Base-by-base conservation (phyloP, 352 stramenopile species). In the Phytopythium boreale region DNA sequence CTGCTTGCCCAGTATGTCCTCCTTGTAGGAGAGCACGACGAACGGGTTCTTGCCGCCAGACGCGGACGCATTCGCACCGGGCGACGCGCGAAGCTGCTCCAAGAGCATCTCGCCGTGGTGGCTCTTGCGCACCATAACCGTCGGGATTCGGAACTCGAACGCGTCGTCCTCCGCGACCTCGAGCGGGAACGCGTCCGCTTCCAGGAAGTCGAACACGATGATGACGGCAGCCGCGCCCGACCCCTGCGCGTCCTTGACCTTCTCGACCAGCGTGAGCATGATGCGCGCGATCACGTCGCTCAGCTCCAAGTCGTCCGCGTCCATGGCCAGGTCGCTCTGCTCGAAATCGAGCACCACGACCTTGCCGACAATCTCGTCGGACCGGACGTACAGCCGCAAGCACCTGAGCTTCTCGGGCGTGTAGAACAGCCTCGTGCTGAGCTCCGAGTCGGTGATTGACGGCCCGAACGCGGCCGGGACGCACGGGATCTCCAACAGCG, bases 261-360 rank as follows among this genome's bases (percentile, higher is more conserved):
- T 87, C 29, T 80, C 79, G n/a, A 92, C 77, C 4, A 92, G 67
- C 17, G 77, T 82, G 34, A 79, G 63, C 82, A 92, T 90, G 34
- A 90, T 76, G 39, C 81, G 73, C 12, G 58, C 64, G 56, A 92
- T 87, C 51, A 89, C 83, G 22, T 86, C 79, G 51, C 64, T 71
- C 34, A 87, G 57, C 37, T 91, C 80, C 6, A 91, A 59, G 7
- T 82, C 72, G 7, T 87, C 75, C 4, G 70, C 59, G 19, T 86
- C 79, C 57, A 87, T 77, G 1, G 64, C 66, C 19, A 91, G 72
- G 47, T 93, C 82, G 12, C 80, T 69, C 59, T 87, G 76, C 29
- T 79, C 77, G 63, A 90, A 89, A 56, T 87, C 80, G 15, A 93
- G 69, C 41, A 93, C 77, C n/a, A 86, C 82, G 41, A 93, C 70